Base-by-base conservation (phyloP, 306 rosid genomes). In the Hylodesmum podocarpum region DNA sequence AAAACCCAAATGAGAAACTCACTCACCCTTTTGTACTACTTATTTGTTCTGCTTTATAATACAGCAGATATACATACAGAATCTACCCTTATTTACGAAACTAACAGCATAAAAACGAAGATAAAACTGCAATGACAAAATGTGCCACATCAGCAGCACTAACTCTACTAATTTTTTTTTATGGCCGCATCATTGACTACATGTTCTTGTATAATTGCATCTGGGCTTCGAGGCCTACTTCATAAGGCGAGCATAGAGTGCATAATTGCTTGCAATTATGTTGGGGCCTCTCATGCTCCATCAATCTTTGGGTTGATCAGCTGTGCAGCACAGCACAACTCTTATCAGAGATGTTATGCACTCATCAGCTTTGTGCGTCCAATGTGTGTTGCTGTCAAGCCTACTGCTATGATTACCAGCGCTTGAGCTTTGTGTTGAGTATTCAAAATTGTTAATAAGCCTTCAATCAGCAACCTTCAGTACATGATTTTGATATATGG, bases 231-330 rank as follows among this genome's bases (percentile, higher is more conserved):
- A 58, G 22, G 12, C 65, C n/a, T 5, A 28, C n/a, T 54, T 67
- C 12, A 67, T 3, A 58, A 47, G 33, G 9, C 53, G 4, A 80
- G 16, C 37, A 78, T 3, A 28, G 79, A 54, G 0, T 29, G 55
- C 37, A 41, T 73, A 27, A 80, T 31, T 66, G 41, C 74, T 4
- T 40, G 84, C 33, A 79, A 76, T 43, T 55, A 74, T 24, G 65
- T 8, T 37, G 53, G 47, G 74, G 74, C 82, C 75, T 79, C 78
- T 79, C 71, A 75, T 79, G 37, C 61, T 82, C 44, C 72, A 75
- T 28, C 87, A 72, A 34, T 82, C 78, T 76, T 83, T 82, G 59
- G 86, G 40, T 4, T 72, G 43, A 18, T 75, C 50, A 5, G 81
- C 47, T 5, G 75, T 57, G 74, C 85, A 86, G 15, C 44, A 67